Evolutionary conservation across 805 yeast genomes (phyloP).

Genomic region (Monosporozyma servazzii): DNA sequence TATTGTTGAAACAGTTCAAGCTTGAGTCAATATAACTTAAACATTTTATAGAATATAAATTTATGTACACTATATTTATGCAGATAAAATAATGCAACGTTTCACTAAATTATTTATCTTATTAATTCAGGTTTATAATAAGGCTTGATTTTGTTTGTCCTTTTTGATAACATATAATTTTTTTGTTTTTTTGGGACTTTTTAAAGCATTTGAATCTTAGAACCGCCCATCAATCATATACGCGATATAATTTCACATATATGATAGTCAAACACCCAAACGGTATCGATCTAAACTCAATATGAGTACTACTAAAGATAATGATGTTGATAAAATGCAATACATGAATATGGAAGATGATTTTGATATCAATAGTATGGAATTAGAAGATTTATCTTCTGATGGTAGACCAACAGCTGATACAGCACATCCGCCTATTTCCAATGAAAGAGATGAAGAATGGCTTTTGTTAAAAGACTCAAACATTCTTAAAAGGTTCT

Average conservation of each 20-base stretch:
- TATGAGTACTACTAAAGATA: not conserved
- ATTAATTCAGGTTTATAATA: not conserved
- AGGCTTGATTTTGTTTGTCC: not conserved
- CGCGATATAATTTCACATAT: not conserved
- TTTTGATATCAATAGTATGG: not conserved
- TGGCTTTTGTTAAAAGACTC: conserved; percentile 16
- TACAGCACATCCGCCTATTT: not conserved
- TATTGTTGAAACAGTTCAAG: conserved; percentile 1
- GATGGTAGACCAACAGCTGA: not conserved
- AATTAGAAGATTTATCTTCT: not conserved
- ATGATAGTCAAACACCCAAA: not conserved
- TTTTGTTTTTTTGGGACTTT: not conserved
- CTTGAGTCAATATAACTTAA: not conserved
- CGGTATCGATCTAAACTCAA: not conserved
- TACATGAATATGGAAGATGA: not conserved
- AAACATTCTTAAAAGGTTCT: conserved; percentile 16
- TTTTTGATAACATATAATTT: not conserved
- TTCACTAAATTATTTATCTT: not conserved
- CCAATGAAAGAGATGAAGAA: conserved; percentile 5
- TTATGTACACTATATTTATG: not conserved
- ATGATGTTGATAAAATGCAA: not conserved
- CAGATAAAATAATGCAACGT: not conserved
- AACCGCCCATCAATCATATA: not conserved
- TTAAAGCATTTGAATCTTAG: not conserved
- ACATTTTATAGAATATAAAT: not conserved